These are phyloP conservation scores for Colletotrichum plurivorum DNA, from an alignment of 2,329 filamentous ascomycete genomes.

Conservation along the genomic window DNA sequence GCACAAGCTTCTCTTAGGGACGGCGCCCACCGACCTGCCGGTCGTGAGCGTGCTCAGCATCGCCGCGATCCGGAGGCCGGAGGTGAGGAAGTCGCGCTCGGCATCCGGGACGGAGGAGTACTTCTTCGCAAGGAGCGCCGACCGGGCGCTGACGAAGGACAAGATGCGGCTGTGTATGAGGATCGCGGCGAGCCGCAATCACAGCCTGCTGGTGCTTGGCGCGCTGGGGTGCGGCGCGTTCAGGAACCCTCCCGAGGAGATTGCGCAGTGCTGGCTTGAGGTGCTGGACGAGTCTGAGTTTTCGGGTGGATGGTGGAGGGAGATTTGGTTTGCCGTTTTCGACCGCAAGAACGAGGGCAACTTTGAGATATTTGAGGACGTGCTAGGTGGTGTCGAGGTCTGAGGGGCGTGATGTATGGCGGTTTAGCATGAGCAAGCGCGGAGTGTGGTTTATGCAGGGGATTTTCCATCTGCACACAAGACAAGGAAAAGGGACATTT, in stretches of 20 bases:
- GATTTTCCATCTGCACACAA: no score
- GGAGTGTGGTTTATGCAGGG: no score
- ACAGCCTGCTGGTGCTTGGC: slow-evolving; percentile 74
- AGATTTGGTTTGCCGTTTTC: slow-evolving; percentile 75
- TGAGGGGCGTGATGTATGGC: slow-evolving; percentile 31
- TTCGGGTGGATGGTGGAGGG: slow-evolving; percentile 73
- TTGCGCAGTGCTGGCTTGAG: slow-evolving; percentile 74
- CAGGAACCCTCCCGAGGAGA: slow-evolving; percentile 71
- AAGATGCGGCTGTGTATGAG: slow-evolving; percentile 75
- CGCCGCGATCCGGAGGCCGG: slow-evolving; percentile 66
- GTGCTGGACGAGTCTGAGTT: slow-evolving; percentile 75
- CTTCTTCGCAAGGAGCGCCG: slow-evolving; percentile 57
- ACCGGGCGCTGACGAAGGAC: slow-evolving; percentile 69
- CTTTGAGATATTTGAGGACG: slow-evolving; percentile 63
- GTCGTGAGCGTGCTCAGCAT: slow-evolving; percentile 73
- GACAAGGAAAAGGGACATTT: no score
- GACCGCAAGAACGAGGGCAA: slow-evolving; percentile 63
- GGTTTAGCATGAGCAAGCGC: no score
- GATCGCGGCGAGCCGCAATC: slow-evolving; percentile 69
- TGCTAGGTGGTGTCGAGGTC: slow-evolving; percentile 55
- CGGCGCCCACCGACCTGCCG: slow-evolving; percentile 55
- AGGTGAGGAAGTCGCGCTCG: slow-evolving; percentile 39
- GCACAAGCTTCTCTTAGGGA: slow-evolving; percentile 60
- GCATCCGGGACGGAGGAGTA: slow-evolving; percentile 44
- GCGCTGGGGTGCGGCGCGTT: slow-evolving; percentile 80